Percentiles rank a stretch among this genome's conserved stretches.
These are phyloP conservation scores for Fusarium nisikadoi DNA, from an alignment of 2,329 filamentous ascomycete species.

Conservation along the genomic window DNA sequence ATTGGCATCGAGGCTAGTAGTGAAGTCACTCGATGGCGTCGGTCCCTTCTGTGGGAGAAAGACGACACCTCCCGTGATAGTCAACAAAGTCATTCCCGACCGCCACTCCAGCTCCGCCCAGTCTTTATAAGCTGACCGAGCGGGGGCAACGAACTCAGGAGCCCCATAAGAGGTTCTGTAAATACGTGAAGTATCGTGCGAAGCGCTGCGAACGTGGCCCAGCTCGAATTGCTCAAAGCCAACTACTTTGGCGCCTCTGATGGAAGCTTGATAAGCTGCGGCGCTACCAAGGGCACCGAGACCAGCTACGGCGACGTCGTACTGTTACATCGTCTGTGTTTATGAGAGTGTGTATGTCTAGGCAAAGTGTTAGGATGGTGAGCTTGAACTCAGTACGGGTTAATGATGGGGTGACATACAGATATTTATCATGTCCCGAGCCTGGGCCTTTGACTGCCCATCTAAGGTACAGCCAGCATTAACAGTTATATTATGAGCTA, in stretches of 20 bases:
- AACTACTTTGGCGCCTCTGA: background rate
- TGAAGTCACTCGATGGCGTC: background rate
- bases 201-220: background rate
- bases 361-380: background rate
- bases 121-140: slow-evolving; percentile 30
- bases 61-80: slow-evolving; percentile 28
- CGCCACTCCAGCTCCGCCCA: slow-evolving; percentile 19
- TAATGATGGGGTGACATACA: background rate
- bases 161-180: slow-evolving; percentile 26
- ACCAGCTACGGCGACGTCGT: background rate
- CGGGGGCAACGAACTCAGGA: slow-evolving; percentile 28
- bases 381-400: background rate
- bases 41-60: slow-evolving; percentile 24
- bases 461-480: background rate
- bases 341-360: background rate
- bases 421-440: background rate
- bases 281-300: background rate
- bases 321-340: background rate
- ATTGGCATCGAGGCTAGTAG: slow-evolving; percentile 10
- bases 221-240: background rate
- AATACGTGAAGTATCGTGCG: slow-evolving; percentile 28
- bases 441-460: background rate
- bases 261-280: background rate
- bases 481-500: background rate
- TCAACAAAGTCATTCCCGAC: slow-evolving; percentile 19